Evolutionary conservation across 1,139 yeast species (phyloP), one percentile per base, ranked within the genome.

Genomic region (Yamadazyma triangularis): DNA sequence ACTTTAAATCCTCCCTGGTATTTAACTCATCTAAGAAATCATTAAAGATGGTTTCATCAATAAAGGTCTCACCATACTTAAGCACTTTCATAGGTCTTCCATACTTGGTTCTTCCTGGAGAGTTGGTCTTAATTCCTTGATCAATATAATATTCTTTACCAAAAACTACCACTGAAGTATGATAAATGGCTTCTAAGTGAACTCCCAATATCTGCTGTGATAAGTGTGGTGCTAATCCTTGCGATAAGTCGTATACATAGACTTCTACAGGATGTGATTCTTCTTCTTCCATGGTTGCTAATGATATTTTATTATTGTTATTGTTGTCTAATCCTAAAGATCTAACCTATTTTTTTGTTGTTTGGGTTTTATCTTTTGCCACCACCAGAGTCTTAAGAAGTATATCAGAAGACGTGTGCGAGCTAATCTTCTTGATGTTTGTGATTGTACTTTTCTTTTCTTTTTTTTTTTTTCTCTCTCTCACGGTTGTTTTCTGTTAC

Each of bases 221-320:
- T 38, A 67, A 62, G 22, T 56, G 34, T 7, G 67, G 55, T 3
- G 75, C 74, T 27, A 68, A 40, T 0, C 73, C 72, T 23, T 51
- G 58, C 4, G 85, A 75, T 13, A 80, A 63, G 41, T 80, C 88
- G 44, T 80, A 80, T 8, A 79, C 82, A 45, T 78, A 77, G 2
- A 80, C 73, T 43, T 76, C 60, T 2, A 79, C 80, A 29, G 43
- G 34, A 27, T 29, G 42, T 7, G 36, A 29, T 26, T 37, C 36
- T 28, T 47, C 51, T 19, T 47, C 50, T n/a, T n/a, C n/a, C n/a
- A n/a, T n/a, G n/a, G n/a, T n/a, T n/a, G n/a, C n/a, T n/a, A n/a
- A n/a, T n/a, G n/a, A n/a, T n/a, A n/a, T n/a, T n/a, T n/a, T n/a
- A n/a, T n/a, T n/a, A n/a, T n/a, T n/a, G n/a, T n/a, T n/a, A n/a